phyloP scores from a whole-genome alignment of 805 yeast species.

The Yarrowia phangngaensis region DNA sequence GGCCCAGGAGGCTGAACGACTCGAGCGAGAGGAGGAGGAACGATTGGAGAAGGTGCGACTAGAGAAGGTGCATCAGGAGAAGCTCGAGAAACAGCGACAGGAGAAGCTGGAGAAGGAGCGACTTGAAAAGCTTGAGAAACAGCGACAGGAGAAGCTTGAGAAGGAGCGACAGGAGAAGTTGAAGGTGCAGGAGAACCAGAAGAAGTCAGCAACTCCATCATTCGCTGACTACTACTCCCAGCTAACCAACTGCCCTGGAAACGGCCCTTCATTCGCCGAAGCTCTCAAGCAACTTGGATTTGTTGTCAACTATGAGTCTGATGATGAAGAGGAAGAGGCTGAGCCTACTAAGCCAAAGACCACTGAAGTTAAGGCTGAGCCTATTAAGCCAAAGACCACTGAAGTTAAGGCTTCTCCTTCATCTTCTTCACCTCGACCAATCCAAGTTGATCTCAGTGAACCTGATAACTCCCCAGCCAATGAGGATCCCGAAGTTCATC shows the following conservation, averaged over 20 bases:
- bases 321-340: not conserved
- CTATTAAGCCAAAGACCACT: no score
- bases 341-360: no score
- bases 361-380: no score
- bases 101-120: not conserved
- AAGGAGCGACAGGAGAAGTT: not conserved
- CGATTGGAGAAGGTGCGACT: no score
- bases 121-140: not conserved
- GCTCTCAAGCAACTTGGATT: slow-evolving; percentile 23
- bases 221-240: slow-evolving; percentile 14
- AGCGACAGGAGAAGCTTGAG: not conserved
- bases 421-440: no score
- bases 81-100: not conserved
- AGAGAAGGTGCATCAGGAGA: slow-evolving; percentile 2
- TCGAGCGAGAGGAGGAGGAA: no score
- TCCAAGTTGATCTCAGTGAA: no score
- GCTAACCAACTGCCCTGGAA: slow-evolving; percentile 4
- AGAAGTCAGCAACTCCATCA: not conserved
- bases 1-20: not conserved
- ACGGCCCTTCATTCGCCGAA: slow-evolving; percentile 14
- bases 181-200: not conserved
- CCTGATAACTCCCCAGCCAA: not conserved
- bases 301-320: slow-evolving; percentile 4
- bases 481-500: not conserved
- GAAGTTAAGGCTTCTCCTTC: no score